These are phyloP conservation scores for Oryza glumipatula DNA, from an alignment of 176 grass and related monocot genomes.

Conservation along the genomic window DNA sequence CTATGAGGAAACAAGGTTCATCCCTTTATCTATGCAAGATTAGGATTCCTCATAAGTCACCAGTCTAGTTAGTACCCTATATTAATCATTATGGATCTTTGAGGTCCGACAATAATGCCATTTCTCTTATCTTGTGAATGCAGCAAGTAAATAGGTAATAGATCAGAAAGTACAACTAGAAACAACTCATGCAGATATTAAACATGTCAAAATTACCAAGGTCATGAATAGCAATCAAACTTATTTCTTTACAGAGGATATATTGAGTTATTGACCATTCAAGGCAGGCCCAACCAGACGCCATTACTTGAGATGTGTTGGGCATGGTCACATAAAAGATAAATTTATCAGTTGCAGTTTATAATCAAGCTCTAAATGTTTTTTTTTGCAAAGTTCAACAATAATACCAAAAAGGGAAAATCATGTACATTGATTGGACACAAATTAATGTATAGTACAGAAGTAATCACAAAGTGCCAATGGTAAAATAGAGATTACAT, in stretches of 20 bases:
- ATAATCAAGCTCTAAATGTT: neutral
- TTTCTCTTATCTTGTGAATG: slow-evolving; percentile 5
- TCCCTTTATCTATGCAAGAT: neutral
- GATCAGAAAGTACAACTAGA: neutral
- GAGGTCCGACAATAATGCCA: neutral
- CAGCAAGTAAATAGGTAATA: neutral
- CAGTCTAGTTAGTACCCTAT: neutral
- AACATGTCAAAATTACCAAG: slow-evolving; percentile 24
- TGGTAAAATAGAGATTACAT: neutral
- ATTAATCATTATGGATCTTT: neutral
- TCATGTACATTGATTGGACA: neutral
- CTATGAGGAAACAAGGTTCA: neutral
- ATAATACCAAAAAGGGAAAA: neutral
- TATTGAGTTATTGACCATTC: neutral
- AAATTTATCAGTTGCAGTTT: neutral
- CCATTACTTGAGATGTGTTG: neutral
- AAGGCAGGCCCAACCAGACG: neutral
- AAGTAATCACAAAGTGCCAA: slow-evolving; percentile 8
- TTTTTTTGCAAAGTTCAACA: slow-evolving; percentile 4
- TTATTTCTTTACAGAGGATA: slow-evolving; percentile 11
- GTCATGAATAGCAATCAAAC: neutral
- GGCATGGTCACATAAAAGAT: neutral
- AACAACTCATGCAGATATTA: slow-evolving; percentile 21
- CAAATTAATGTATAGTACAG: neutral
- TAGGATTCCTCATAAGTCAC: neutral